Evolutionary conservation across 2,329 filamentous ascomycete genomes (phyloP).

Genomic region (Alternaria angustiovoidea): DNA sequence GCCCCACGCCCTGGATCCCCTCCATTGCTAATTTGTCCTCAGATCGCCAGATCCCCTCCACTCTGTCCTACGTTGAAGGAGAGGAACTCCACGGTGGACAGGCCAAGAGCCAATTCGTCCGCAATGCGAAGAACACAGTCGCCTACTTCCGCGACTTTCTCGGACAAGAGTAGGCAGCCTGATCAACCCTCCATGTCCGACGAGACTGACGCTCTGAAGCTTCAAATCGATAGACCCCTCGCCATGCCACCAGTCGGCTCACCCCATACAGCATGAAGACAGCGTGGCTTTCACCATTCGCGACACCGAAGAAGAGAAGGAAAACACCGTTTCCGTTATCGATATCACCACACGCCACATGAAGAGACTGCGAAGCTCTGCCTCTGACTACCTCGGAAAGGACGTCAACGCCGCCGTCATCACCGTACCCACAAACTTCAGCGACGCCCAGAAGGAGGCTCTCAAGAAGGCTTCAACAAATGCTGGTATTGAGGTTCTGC

Average conservation of each 20-base stretch:
- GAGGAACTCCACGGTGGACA: constrained; percentile 97
- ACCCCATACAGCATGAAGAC: constrained; percentile 78
- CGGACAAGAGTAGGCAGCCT: constrained; percentile 78
- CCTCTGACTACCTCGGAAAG: constrained; percentile 91
- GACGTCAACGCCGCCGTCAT: constrained; percentile 94
- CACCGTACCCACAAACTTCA: constrained; percentile 92
- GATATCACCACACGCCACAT: constrained; percentile 88
- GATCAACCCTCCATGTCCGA: not conserved
- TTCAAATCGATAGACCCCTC: constrained; percentile 98
- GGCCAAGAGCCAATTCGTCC: constrained; percentile 90
- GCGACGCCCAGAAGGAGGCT: constrained; percentile 83
- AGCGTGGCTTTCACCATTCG: constrained; percentile 82
- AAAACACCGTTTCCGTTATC: constrained; percentile 76
- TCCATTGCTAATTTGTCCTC: constrained; percentile 18
- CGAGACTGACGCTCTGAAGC: constrained; percentile 49
- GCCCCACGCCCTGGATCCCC: constrained; percentile 9
- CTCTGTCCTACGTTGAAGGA: constrained; percentile 92
- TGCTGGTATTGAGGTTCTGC: constrained; percentile 86
- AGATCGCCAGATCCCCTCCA: constrained; percentile 97
- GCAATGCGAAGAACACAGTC: constrained; percentile 92
- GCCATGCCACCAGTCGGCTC: constrained; percentile 90
- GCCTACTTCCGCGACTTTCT: constrained; percentile 96
- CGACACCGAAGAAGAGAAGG: constrained; percentile 67
- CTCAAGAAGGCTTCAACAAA: constrained; percentile 79
- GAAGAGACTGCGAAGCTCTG: constrained; percentile 79